Percentiles rank a stretch among this genome's conserved stretches.
phyloP scores from a whole-genome alignment of 257 asterid species.

The Petunia secreta region DNA sequence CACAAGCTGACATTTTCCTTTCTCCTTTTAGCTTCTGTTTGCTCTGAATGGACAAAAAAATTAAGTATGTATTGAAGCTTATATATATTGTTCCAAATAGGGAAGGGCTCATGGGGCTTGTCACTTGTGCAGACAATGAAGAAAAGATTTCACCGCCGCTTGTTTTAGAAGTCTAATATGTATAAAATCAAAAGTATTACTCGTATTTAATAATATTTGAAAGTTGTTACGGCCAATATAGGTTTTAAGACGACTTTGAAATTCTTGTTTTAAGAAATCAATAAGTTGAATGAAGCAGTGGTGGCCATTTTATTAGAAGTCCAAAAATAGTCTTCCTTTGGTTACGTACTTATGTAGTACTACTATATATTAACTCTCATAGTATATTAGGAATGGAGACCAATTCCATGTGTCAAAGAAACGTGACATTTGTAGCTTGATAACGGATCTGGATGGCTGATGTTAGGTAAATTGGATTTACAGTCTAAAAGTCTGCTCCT shows the following conservation, averaged over 20 bases:
- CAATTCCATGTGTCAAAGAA: neutral
- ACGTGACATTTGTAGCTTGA: slow-evolving; percentile 34
- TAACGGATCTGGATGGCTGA: slow-evolving; percentile 32
- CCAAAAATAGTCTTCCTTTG: neutral
- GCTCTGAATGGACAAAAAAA: neutral
- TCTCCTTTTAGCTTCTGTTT: neutral
- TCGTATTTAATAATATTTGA: neutral
- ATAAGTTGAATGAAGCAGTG: slow-evolving; percentile 26
- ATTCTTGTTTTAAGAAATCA: slow-evolving; percentile 2
- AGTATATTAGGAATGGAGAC: neutral
- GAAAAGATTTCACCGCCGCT: neutral
- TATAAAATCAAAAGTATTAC: neutral
- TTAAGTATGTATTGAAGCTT: neutral
- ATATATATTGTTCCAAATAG: neutral
- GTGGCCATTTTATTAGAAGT: slow-evolving; percentile 37
- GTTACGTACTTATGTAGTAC: neutral
- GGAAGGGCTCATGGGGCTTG: neutral
- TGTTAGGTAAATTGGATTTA: neutral
- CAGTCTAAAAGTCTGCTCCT: neutral
- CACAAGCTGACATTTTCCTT: slow-evolving; percentile 4
- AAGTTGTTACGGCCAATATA: neutral
- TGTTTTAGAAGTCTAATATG: neutral
- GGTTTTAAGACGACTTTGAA: slow-evolving; percentile 34
- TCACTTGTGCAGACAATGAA: slow-evolving; percentile 8
- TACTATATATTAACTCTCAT: neutral